Base-by-base conservation (phyloP, 2,329 filamentous ascomycete genomes). In the Colletotrichum sublineola region DNA sequence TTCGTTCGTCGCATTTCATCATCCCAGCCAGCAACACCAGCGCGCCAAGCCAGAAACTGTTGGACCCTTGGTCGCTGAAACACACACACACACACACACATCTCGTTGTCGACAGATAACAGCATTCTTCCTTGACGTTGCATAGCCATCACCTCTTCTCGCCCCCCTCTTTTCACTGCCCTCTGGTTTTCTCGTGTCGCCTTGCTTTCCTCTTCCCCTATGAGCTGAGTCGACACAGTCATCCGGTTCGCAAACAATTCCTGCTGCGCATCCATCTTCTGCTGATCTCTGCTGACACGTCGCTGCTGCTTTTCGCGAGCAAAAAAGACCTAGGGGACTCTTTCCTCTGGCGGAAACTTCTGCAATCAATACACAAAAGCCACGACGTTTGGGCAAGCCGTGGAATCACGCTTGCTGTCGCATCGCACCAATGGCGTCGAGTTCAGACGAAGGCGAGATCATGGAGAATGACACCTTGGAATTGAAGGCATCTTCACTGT, bases 391-490 rank as follows among this genome's bases (percentile, higher is more conserved):
- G 42, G 46, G 53, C 38, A 48, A 29, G 48, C 44, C 50, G 50
- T 40, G 50, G 46, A 44, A 50, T 44, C 56, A 50, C 63, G 48
- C 36, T 56, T 60, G 56, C 46, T 55, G 33, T 53, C 48, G 44
- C 67, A 64, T 63, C 42, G 36, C 67, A 69, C 56, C 33, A 24
- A 74, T 74, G 73, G 61, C 81, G 77, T 85, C 84, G 77, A 94
- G 92, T 84, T 94, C 93, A 80, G 94, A 94, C 83, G 94, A 97
- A 84, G 94, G 94, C 85, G 94, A 97, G 87, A 94, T 96, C 83
- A 85, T 92, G 82, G 93, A 95, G 84, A 89, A 89, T 84, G 87
- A 88, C 84, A 88, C 87, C 87, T 81, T 81, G 80, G 81, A 86
- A 79, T 84, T 84, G 83, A 96, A 96, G 94, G 94, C 94, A 96